A percentile compares a stretch with the other conserved stretches of the same genome.
These are phyloP conservation scores for Coemansia sp. DNA, from an alignment of 192 early-diverging fungal species.

Conservation along the genomic window DNA sequence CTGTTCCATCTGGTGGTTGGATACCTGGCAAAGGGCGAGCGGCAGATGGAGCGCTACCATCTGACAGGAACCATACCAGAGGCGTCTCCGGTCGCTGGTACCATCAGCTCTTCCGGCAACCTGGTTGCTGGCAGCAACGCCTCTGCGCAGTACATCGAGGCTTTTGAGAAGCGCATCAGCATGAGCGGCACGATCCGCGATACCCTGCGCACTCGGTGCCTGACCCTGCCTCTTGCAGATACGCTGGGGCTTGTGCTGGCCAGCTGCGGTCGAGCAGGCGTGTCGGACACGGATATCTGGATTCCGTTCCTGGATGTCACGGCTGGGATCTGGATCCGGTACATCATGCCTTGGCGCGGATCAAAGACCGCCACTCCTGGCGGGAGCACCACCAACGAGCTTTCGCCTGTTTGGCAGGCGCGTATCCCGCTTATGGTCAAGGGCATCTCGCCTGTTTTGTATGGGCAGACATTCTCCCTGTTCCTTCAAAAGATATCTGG, in stretches of 20 bases:
- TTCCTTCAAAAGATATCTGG: conserved; percentile 19
- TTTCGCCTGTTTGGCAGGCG: conserved; percentile 37
- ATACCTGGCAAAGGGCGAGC: conserved; percentile 40
- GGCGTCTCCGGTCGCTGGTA: not conserved
- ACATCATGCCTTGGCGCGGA: conserved; percentile 43
- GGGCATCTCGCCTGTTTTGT: conserved; percentile 28
- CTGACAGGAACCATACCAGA: conserved; percentile 14
- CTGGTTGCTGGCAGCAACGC: not conserved
- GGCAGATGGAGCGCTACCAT: conserved; percentile 45
- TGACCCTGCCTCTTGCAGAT: conserved; percentile 18
- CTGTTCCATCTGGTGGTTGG: conserved; percentile 30
- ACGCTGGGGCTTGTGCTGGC: conserved; percentile 26
- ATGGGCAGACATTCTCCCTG: conserved; percentile 28
- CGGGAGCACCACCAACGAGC: conserved; percentile 5
- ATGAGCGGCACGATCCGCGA: conserved; percentile 43
- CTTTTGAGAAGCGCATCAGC: conserved; percentile 23
- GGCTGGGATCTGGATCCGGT: conserved; percentile 38
- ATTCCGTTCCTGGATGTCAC: conserved; percentile 30
- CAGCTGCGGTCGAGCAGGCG: conserved; percentile 18
- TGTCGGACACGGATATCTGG: conserved; percentile 36
- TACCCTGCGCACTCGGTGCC: conserved; percentile 19
- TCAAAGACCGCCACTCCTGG: conserved; percentile 5
- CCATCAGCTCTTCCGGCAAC: not conserved
- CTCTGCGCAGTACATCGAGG: conserved; percentile 9
- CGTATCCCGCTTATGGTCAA: conserved; percentile 41